Evolutionary conservation across 2,329 filamentous ascomycete species (phyloP), one percentile per base, ranked within the genome.

Genomic region (Scedosporium apiospermum): DNA sequence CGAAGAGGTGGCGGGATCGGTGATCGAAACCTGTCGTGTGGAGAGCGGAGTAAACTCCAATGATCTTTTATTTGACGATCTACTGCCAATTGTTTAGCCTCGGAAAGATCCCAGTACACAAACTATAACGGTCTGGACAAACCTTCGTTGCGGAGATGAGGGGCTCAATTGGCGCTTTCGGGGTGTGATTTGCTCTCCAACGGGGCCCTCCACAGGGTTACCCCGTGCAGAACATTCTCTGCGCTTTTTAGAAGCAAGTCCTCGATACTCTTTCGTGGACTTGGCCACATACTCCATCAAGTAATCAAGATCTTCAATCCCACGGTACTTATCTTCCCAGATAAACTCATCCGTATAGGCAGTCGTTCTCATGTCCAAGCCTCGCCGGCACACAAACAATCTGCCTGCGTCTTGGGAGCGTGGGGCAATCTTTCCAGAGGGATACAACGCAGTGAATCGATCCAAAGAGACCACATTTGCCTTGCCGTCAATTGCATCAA

Each of bases 31-130:
- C 21, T 89, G 82, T 46, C 95, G 88, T 14, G 91, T 97, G 6
- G 91, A 92, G n/a, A 99, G 78, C 0, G 95, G 95, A 0, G 95
- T 99, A 70, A 98, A 98, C 71, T 97, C 93, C 42, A 99, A 83
- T 4, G 91, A 89, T 70, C 93, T 96, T 58, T 66, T 66, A 21
- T 62, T 62, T 5, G 49, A 38, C 2, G 55, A 27, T 49, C 55
- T 62, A 23, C 6, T n/a, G 10, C 12, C 6, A 42, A 7, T 21
- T n/a, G 18, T 30, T 14, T 27, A 18, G 6, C 42, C 9, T 16
- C 38, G 34, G 34, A 14, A 38, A 44, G 41, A 51, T 12, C 23
- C 14, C 18, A 12, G 27, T 23, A 14, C 4, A 14, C n/a, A 0
- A 3, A 38, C 21, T 38, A 42, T 18, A 58, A 16, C 2, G 14